A percentile compares a stretch with the other conserved stretches of the same genome.
These are phyloP conservation scores for Przewalskia tangutica DNA, from an alignment of 257 asterid species.

Conservation along the genomic window DNA sequence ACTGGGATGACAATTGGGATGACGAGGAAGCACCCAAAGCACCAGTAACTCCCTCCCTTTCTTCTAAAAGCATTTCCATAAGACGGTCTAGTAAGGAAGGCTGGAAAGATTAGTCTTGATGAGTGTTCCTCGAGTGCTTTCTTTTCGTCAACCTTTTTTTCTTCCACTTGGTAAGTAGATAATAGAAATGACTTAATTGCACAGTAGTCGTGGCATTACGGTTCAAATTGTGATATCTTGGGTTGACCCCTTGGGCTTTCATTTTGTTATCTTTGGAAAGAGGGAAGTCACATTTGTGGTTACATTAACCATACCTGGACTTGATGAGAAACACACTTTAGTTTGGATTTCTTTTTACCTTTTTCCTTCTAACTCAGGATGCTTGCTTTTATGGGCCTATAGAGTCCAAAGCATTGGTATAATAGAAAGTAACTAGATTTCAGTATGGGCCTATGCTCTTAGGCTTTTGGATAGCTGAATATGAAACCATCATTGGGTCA, in stretches of 20 bases:
- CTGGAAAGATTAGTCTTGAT: conserved; percentile 54
- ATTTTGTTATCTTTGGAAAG: neutral
- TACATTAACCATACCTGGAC: neutral
- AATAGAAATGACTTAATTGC: neutral
- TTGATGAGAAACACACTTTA: neutral
- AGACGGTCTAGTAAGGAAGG: conserved; percentile 53
- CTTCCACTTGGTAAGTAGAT: conserved; percentile 8
- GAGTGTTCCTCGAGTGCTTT: neutral
- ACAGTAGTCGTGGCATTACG: neutral
- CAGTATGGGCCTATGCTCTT: neutral
- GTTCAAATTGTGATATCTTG: neutral
- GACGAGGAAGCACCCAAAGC: conserved; percentile 70
- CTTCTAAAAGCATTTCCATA: conserved; percentile 44
- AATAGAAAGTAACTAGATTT: neutral
- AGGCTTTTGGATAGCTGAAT: neutral
- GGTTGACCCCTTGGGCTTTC: neutral
- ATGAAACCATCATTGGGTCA: neutral
- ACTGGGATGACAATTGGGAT: conserved; percentile 80
- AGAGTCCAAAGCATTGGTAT: neutral
- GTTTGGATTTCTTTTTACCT: neutral
- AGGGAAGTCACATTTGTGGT: neutral
- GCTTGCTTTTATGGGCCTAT: neutral
- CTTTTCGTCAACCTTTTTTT: neutral
- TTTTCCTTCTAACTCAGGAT: neutral
- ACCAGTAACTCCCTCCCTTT: conserved; percentile 50